Percentiles rank a stretch among this genome's conserved stretches.
phyloP scores from a whole-genome alignment of 2,329 filamentous ascomycete genomes.

The Hymenoscyphus albidus region DNA sequence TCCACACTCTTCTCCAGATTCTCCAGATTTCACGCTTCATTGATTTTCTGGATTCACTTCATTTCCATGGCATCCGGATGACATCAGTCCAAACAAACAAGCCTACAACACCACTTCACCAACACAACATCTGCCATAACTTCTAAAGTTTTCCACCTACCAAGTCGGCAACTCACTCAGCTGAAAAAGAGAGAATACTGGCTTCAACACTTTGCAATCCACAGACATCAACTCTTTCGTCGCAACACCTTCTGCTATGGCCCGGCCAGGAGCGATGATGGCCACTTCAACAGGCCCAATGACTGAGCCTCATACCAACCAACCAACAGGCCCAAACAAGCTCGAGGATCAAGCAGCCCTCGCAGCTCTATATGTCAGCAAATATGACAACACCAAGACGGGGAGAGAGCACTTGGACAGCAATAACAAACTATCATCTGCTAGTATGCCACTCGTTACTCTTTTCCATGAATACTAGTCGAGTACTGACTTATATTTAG shows the following conservation, averaged over 20 bases:
- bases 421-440: conserved; percentile 9
- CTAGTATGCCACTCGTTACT: conserved; percentile 1
- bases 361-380: conserved; percentile 55
- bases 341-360: conserved; percentile 51
- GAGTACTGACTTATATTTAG: conserved; percentile 33
- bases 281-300: conserved; percentile 20
- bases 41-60: background rate
- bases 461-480: background rate
- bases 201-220: background rate
- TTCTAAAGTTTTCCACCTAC: background rate
- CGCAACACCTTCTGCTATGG: conserved; percentile 1
- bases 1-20: background rate
- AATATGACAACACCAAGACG: conserved; percentile 27
- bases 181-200: background rate
- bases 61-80: background rate
- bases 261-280: conserved; percentile 12
- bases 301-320: conserved; percentile 17
- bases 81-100: background rate
- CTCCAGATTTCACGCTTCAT: background rate
- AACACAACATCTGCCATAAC: no score
- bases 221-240: background rate
- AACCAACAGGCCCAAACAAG: conserved; percentile 25
- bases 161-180: background rate
- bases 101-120: background rate
- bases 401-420: conserved; percentile 5